Evolutionary conservation across 345 rosid species (phyloP), one percentile per base, ranked within the genome.

Genomic region (Melaleuca alternifolia): DNA sequence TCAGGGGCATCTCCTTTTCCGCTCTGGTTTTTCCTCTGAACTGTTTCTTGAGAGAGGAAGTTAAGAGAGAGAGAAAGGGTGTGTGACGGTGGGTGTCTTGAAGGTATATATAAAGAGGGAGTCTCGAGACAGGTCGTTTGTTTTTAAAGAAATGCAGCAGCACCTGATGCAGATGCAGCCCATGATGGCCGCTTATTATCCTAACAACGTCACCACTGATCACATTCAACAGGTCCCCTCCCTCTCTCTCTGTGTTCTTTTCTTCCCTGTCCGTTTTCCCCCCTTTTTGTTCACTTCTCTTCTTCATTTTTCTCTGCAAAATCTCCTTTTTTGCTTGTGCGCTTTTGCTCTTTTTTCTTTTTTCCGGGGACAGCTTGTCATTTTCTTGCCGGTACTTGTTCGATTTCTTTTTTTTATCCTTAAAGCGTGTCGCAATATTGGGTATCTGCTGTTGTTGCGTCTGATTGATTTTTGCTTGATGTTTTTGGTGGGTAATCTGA

Each of bases 111-210:
- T 89, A 53, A 90, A 88, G 48, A 20, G 26, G 79, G 48, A 33
- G 48, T 71, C 79, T 71, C 37, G 79, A 71, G 79, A 71, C 79
- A 18, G 79, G 79, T 71, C 79, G 48, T 89, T 56, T 79, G 85
- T 85, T 77, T 89, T 85, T 86, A 88, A 92, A 92, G 93, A 93
- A 88, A 94, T 95, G 96, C 99, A 97, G 92, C 99, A 97, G 99
- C 99, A 96, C 98, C 99, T 96, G 98, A 95, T 95, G 97, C 99
- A 97, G 97, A 95, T 94, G 98, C 99, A 98, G 97, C 99, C 98
- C 97, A 94, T 95, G 98, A 98, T 98, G 99, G 98, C 99, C 89
- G 94, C 99, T 87, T 98, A 95, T 93, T 96, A 96, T 90, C 96
- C 99, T 88, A 96, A 93, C 96, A 97, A 96, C 97, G 99, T 98